A percentile compares a stretch with the other conserved stretches of the same genome.
Evolutionary conservation across 2,329 filamentous ascomycete genomes (phyloP).

Genomic region (Fusarium fujikuroi): DNA sequence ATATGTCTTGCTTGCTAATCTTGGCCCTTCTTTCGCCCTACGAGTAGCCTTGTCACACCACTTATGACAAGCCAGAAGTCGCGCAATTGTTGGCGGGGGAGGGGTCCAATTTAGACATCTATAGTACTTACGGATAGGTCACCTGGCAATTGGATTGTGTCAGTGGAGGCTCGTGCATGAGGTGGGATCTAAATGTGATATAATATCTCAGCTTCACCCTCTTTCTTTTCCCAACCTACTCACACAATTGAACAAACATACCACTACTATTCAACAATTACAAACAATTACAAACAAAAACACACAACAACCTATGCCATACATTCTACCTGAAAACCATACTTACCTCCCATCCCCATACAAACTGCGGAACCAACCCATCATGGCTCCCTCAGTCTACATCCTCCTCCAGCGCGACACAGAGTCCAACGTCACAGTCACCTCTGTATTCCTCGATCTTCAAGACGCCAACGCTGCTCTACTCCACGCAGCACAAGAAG

Average conservation of each 20-base stretch:
- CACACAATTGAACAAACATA: constrained; percentile 1
- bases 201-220: constrained; percentile 31
- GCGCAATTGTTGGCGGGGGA: constrained; percentile 28
- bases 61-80: constrained; percentile 30
- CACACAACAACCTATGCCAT: constrained; percentile 15
- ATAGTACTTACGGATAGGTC: background rate
- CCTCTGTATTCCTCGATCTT: constrained; percentile 49
- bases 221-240: background rate
- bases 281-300: background rate
- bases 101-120: background rate
- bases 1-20: background rate
- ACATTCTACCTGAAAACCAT: constrained; percentile 2
- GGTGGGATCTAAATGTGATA: constrained; percentile 41
- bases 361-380: constrained; percentile 12
- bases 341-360: constrained; percentile 24
- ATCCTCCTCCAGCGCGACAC: constrained; percentile 49
- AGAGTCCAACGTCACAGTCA: constrained; percentile 40
- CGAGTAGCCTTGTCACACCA: constrained; percentile 38
- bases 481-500: constrained; percentile 44
- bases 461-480: constrained; percentile 52
- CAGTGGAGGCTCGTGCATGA: constrained; percentile 22
- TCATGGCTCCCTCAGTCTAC: constrained; percentile 47
- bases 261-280: background rate
- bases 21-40: background rate
- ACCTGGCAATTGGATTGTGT: constrained; percentile 32